Evolutionary conservation across 768 basidiomycete genomes (phyloP), one percentile per base, ranked within the genome.

Genomic region (Stropharia rugosoannulata): DNA sequence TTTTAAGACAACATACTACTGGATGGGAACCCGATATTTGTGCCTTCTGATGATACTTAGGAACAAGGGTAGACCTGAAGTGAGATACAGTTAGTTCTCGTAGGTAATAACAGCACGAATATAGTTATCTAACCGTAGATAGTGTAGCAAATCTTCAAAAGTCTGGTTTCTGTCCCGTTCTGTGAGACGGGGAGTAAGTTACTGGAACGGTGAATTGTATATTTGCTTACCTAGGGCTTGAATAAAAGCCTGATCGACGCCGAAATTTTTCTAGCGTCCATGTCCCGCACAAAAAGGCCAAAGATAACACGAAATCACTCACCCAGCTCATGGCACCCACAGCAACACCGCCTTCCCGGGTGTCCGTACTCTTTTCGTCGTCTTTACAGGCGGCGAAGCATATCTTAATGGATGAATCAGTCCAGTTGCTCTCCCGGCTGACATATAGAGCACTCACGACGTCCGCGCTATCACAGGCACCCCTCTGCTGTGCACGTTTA

Each of bases 241-340:
- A 44, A 87, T 73, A 61, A 89, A 85, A 0, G 85, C 87, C 86
- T 90, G 59, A n/a, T n/a, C 6, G n/a, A 38, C 22, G 19, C 37
- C n/a, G 36, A 49, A 16, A 25, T n/a, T 22, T 4, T 22, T 22
- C 22, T 22, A 22, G 22, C 22, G 22, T 22, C 22, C 22, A 22
- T 22, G 22, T 22, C 22, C 22, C 22, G 22, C 22, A 25, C 9
- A 3, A 53, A 36, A 11, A 18, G 39, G 12, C 1, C 19, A 47
- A 43, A 18, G 1, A 22, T 15, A 12, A 36, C 2, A 11, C 46
- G 19, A 51, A 48, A 39, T n/a, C 16, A 72, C 86, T 51, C 62
- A 89, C 89, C 69, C 86, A 80, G 66, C 87, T 89, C 86, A 91
- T 91, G 4, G 89, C 90, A 1, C 90, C 90, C 4, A 86, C 84